Evolutionary conservation across 179 eudicot genomes (phyloP).

Genomic region (Silene coronaria): DNA sequence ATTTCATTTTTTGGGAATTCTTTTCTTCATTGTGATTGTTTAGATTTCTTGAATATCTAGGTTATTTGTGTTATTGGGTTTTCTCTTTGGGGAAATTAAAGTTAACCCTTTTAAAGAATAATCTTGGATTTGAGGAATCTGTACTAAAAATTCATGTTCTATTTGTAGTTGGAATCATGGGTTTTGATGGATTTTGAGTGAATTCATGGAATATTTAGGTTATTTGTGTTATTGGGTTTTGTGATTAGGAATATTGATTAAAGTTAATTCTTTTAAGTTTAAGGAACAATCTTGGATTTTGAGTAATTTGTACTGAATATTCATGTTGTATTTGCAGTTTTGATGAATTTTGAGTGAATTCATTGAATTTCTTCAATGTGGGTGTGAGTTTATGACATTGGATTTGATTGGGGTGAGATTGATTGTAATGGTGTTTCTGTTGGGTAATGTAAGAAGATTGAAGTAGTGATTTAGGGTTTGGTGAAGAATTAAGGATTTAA

Average conservation of each 20-base stretch:
- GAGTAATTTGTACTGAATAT: constrained; percentile 15
- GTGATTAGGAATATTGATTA: background rate
- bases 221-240: constrained; percentile 21
- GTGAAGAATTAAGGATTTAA: background rate
- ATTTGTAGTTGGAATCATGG: constrained; percentile 2
- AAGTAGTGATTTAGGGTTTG: constrained; percentile 8
- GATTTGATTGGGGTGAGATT: background rate
- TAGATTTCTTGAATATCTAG: constrained; percentile 17
- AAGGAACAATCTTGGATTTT: constrained; percentile 12
- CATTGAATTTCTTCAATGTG: background rate
- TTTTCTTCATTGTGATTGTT: constrained; percentile 26
- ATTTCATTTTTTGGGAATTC: constrained; percentile 10
- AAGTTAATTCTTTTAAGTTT: constrained; percentile 2
- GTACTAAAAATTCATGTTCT: constrained; percentile 15
- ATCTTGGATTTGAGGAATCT: constrained; percentile 14
- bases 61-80: constrained; percentile 20
- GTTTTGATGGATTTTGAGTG: constrained; percentile 8
- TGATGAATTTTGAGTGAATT: constrained; percentile 1
- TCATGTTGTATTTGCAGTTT: constrained; percentile 11
- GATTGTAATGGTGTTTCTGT: background rate
- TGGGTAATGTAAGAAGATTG: constrained; percentile 12
- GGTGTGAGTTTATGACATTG: constrained; percentile 8
- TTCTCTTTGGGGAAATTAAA: background rate
- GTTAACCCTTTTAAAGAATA: constrained; percentile 12
- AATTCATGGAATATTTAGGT: constrained; percentile 8